Evolutionary conservation across 129 eudicot species (phyloP).

Genomic region (Saussurea involucrata): DNA sequence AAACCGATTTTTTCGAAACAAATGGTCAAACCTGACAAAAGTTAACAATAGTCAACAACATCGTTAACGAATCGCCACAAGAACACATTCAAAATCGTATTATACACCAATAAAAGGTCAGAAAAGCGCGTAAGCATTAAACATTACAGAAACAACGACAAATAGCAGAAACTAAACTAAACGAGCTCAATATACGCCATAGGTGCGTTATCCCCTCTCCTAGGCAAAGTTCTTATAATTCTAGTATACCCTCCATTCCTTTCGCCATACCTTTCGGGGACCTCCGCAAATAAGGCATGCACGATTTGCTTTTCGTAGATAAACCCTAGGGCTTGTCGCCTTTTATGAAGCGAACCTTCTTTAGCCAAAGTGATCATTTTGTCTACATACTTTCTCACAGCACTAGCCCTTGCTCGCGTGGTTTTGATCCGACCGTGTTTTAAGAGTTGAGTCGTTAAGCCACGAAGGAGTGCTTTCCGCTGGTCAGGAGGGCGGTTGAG

Average conservation of each 20-base stretch:
- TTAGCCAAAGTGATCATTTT: constrained; percentile 93
- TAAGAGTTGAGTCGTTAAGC: constrained; percentile 87
- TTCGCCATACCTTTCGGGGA: constrained; percentile 78
- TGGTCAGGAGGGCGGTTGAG: constrained; percentile 95
- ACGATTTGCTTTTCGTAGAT: constrained; percentile 89
- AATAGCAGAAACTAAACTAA: constrained; percentile 23
- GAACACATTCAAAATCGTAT: constrained; percentile 22
- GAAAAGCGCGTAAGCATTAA: not conserved
- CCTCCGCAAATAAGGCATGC: constrained; percentile 95
- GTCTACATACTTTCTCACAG: constrained; percentile 74
- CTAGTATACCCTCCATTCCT: constrained; percentile 94
- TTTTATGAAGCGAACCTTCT: constrained; percentile 88
- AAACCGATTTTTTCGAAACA: not conserved
- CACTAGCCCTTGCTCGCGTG: constrained; percentile 89
- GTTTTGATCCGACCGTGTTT: constrained; percentile 88
- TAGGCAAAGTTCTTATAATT: constrained; percentile 74
- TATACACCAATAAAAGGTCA: constrained; percentile 15
- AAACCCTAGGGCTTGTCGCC: constrained; percentile 92
- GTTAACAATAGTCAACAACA: constrained; percentile 10
- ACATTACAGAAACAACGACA: not conserved
- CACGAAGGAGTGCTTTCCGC: constrained; percentile 80
- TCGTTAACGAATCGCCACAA: not conserved
- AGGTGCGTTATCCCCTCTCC: constrained; percentile 98
- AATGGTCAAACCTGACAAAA: not conserved
- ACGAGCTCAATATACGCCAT: constrained; percentile 96